These are phyloP conservation scores for Musa balbisiana DNA, from an alignment of 202 grass and related monocot species.

Conservation along the genomic window DNA sequence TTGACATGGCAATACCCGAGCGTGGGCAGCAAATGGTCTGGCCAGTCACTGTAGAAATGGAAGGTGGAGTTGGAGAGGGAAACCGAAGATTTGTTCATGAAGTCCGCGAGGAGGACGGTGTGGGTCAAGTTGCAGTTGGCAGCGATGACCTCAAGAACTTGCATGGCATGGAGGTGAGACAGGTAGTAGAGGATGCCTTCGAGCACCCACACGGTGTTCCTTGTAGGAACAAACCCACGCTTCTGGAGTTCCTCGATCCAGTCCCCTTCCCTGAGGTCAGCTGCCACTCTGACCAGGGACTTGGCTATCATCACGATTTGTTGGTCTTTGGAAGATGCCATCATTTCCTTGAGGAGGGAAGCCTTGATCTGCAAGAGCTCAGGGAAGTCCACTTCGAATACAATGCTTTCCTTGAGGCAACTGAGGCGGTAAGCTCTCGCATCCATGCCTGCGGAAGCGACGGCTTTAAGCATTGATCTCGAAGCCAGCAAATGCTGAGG, in stretches of 20 bases:
- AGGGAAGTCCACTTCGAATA: constrained; percentile 90
- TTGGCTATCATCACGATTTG: constrained; percentile 46
- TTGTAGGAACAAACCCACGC: constrained; percentile 56
- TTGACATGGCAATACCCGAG: constrained; percentile 65
- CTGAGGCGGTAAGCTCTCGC: constrained; percentile 73
- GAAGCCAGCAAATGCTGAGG: too few species aligned
- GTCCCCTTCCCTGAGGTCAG: constrained; percentile 51
- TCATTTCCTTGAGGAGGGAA: constrained; percentile 61
- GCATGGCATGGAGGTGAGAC: constrained; percentile 53
- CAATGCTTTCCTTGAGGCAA: constrained; percentile 60
- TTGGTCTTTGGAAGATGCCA: constrained; percentile 33
- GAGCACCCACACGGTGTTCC: constrained; percentile 82
- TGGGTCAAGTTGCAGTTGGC: constrained; percentile 28
- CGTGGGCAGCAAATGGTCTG: constrained; percentile 64
- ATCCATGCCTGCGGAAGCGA: constrained; percentile 56
- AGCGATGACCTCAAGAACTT: constrained; percentile 63
- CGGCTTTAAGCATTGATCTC: too few species aligned
- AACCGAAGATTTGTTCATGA: constrained; percentile 78
- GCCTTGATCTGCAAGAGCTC: constrained; percentile 73
- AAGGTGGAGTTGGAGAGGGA: constrained; percentile 52
- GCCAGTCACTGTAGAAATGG: constrained; percentile 88
- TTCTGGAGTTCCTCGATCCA: constrained; percentile 70
- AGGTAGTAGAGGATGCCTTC: constrained; percentile 98
- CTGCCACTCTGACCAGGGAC: constrained; percentile 52
- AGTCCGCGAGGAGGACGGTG: constrained; percentile 61